These are phyloP conservation scores for Pneumocystis oryctolagi DNA, from an alignment of 1,139 yeast genomes.

Conservation along the genomic window DNA sequence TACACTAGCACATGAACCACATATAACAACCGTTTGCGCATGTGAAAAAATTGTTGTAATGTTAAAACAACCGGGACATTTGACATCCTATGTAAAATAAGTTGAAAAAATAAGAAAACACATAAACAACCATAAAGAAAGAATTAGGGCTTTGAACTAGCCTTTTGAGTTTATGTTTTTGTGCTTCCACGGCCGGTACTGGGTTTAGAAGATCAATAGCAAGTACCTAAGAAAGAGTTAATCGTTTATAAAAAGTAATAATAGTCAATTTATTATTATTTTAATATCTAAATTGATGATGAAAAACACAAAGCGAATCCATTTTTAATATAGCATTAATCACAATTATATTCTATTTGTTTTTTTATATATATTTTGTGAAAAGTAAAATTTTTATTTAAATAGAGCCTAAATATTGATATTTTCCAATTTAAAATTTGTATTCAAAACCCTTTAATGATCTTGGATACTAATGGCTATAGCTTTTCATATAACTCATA, in stretches of 20 bases:
- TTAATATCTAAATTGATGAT: background rate
- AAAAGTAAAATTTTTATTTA: background rate
- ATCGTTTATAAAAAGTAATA: background rate
- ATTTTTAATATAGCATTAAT: too few species aligned
- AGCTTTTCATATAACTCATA: background rate
- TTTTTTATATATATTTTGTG: background rate
- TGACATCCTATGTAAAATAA: slow-evolving; percentile 11
- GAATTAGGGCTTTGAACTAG: slow-evolving; percentile 97
- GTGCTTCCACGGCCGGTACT: slow-evolving; percentile 87
- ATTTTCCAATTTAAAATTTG: background rate
- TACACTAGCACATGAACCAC: slow-evolving; percentile 96
- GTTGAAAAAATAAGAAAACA: slow-evolving; percentile 23
- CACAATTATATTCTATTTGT: background rate
- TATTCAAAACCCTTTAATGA: background rate
- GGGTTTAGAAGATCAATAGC: slow-evolving; percentile 48
- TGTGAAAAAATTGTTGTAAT: slow-evolving; percentile 99
- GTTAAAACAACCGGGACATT: slow-evolving; percentile 85
- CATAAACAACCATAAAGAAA: slow-evolving; percentile 97
- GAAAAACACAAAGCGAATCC: too few species aligned
- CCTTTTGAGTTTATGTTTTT: slow-evolving; percentile 93
- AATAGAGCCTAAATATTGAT: background rate
- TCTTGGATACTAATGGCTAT: background rate
- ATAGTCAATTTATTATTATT: background rate
- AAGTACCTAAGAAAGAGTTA: slow-evolving; percentile 5
- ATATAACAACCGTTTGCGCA: slow-evolving; percentile 98